These are phyloP conservation scores for Mycosphaerelloides madeirae DNA, from an alignment of 2,329 filamentous ascomycete genomes.

Conservation along the genomic window DNA sequence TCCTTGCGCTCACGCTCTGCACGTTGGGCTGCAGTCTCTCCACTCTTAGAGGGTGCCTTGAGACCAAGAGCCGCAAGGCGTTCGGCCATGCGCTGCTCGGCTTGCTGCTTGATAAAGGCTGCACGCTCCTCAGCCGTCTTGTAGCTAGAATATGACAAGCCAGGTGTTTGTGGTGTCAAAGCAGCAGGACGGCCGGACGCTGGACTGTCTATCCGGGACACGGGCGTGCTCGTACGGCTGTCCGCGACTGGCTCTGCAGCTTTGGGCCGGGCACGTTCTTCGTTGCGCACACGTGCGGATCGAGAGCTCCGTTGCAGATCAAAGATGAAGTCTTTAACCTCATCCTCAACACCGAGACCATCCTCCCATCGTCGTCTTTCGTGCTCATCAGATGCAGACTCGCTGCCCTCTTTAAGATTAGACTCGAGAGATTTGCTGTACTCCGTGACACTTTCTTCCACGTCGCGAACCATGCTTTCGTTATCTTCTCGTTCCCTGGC, in stretches of 20 bases:
- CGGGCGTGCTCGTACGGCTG: slow-evolving; percentile 25
- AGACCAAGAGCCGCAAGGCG: slow-evolving; percentile 89
- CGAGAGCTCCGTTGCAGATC: slow-evolving; percentile 85
- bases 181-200: slow-evolving; percentile 23
- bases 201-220: slow-evolving; percentile 29
- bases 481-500: slow-evolving; percentile 87
- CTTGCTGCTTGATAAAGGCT: slow-evolving; percentile 94
- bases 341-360: slow-evolving; percentile 89
- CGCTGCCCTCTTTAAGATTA: slow-evolving; percentile 73
- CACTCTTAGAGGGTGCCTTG: slow-evolving; percentile 71
- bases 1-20: slow-evolving; percentile 85
- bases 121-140: slow-evolving; percentile 90
- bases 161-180: slow-evolving; percentile 45
- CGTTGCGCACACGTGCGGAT: slow-evolving; percentile 62
- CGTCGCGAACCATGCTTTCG: slow-evolving; percentile 92
- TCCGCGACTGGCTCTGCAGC: slow-evolving; percentile 21
- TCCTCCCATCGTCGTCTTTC: slow-evolving; percentile 95
- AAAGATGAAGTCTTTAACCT: slow-evolving; percentile 96
- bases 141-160: slow-evolving; percentile 73
- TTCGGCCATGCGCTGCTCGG: slow-evolving; percentile 94
- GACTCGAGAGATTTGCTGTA: slow-evolving; percentile 82
- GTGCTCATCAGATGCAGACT: slow-evolving; percentile 75
- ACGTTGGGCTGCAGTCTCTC: slow-evolving; percentile 77
- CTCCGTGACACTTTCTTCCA: slow-evolving; percentile 90
- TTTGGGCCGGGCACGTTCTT: slow-evolving; percentile 41